Evolutionary conservation across 306 rosid species (phyloP).

Genomic region (Alnus rubra): DNA sequence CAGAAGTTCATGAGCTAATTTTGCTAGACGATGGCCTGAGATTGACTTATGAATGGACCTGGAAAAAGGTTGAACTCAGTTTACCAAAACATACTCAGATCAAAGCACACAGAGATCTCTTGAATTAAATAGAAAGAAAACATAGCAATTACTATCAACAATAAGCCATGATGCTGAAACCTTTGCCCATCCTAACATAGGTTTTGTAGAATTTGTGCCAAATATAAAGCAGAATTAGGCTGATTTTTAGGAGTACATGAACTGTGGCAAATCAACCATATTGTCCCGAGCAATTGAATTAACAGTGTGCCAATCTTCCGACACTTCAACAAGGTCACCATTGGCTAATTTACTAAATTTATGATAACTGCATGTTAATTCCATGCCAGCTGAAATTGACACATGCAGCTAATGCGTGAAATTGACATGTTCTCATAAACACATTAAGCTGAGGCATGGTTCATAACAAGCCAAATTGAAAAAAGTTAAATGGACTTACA

Average conservation of each 20-base stretch:
- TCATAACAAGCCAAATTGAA: background rate
- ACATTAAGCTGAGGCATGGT: background rate
- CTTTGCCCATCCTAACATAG: background rate
- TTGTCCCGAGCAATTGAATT: background rate
- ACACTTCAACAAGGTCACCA: background rate
- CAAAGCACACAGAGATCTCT: background rate
- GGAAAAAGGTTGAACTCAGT: background rate
- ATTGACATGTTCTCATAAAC: background rate
- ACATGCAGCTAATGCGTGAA: background rate
- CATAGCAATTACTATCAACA: background rate
- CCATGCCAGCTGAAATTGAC: background rate
- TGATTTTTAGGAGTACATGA: background rate
- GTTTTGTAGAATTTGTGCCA: background rate
- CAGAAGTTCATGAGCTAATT: constrained; percentile 25
- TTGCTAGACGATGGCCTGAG: constrained; percentile 24
- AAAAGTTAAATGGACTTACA: background rate
- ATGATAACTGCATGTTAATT: background rate
- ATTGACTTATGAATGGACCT: constrained; percentile 23
- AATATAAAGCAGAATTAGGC: background rate
- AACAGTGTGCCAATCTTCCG: background rate
- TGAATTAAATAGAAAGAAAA: background rate
- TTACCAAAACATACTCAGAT: background rate
- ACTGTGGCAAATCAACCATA: background rate
- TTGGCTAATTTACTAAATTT: background rate
- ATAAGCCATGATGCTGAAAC: background rate